A percentile compares a stretch with the other conserved stretches of the same genome.
Evolutionary conservation across 768 basidiomycete species (phyloP).

Genomic region (Tulasnella calospora): DNA sequence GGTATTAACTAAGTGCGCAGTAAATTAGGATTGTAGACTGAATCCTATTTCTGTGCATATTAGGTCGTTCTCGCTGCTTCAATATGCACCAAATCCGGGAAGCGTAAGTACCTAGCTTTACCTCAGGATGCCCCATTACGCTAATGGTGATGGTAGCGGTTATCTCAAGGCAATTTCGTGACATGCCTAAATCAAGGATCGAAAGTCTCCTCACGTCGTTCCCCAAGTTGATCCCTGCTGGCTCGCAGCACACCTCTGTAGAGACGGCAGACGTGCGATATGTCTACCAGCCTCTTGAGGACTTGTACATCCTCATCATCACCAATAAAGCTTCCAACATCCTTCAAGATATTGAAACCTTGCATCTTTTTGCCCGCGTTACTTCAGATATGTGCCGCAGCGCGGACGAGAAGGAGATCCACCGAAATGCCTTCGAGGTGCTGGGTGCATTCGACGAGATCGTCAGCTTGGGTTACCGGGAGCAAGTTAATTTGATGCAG

Average conservation of each 20-base stretch:
- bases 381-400: slow-evolving; percentile 87
- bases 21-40: background rate
- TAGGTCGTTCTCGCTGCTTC: slow-evolving; percentile 91
- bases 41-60: background rate
- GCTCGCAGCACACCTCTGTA: slow-evolving; percentile 93
- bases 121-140: slow-evolving; percentile 3
- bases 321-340: slow-evolving; percentile 99
- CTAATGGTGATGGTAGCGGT: slow-evolving; percentile 55
- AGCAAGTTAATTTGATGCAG: slow-evolving; percentile 43
- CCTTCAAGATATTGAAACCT: slow-evolving; percentile 93
- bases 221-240: slow-evolving; percentile 92
- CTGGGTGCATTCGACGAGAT: slow-evolving; percentile 96
- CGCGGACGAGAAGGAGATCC: slow-evolving; percentile 84
- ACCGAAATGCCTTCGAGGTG: slow-evolving; percentile 86
- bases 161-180: slow-evolving; percentile 92
- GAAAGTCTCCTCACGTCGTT: slow-evolving; percentile 95
- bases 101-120: slow-evolving; percentile 54
- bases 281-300: slow-evolving; percentile 94
- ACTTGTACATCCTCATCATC: slow-evolving; percentile 94
- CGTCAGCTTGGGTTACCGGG: slow-evolving; percentile 69
- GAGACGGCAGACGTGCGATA: slow-evolving; percentile 93
- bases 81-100: slow-evolving; percentile 91
- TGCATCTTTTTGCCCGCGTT: slow-evolving; percentile 89
- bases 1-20: background rate
- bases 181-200: slow-evolving; percentile 85